Conservation (phyloP, 2,329 filamentous ascomycete genomes). For the Ophiosphaerella narmari region DNA sequence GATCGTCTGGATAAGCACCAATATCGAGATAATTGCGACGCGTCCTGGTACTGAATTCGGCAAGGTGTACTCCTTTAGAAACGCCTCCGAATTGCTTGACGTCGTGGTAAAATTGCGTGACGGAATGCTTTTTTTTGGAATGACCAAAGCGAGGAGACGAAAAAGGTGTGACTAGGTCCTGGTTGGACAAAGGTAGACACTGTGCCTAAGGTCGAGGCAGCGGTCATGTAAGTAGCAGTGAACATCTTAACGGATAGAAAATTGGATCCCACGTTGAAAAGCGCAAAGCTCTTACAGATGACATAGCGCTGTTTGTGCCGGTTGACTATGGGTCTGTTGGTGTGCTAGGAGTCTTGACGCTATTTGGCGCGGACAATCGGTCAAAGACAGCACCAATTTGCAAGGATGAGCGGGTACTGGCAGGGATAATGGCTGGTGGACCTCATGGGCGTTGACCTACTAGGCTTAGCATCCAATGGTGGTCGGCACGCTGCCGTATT, state of each 20-base stretch:
- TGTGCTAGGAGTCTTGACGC: slow-evolving; percentile 11
- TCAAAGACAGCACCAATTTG: slow-evolving; percentile 18
- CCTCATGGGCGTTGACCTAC: slow-evolving; percentile 20
- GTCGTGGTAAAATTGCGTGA: slow-evolving; percentile 33
- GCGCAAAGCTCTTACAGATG: slow-evolving; percentile 21
- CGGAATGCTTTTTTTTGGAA: slow-evolving; percentile 7
- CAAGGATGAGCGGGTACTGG: slow-evolving; percentile 30
- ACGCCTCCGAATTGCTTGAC: slow-evolving; percentile 31
- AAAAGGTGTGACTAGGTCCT: slow-evolving; percentile 1
- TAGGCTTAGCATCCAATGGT: slow-evolving; percentile 27
- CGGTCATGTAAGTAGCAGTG: neutral
- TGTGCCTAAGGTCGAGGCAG: slow-evolving; percentile 6
- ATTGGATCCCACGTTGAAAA: slow-evolving; percentile 9
- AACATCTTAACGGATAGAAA: slow-evolving; percentile 1
- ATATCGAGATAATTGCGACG: slow-evolving; percentile 8
- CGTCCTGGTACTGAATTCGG: slow-evolving; percentile 12
- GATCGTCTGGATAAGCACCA: slow-evolving; percentile 9
- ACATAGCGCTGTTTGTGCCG: slow-evolving; percentile 24
- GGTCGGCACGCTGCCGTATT: slow-evolving; percentile 21
- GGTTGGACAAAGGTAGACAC: slow-evolving; percentile 2
- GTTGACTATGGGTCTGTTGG: slow-evolving; percentile 5
- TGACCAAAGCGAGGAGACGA: neutral
- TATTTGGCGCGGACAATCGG: slow-evolving; percentile 15
- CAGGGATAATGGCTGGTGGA: slow-evolving; percentile 31
- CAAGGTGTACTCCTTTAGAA: slow-evolving; percentile 19